phyloP scores from a whole-genome alignment of 169 alveolate species.

The Haemoproteus tartakovskyi region DNA sequence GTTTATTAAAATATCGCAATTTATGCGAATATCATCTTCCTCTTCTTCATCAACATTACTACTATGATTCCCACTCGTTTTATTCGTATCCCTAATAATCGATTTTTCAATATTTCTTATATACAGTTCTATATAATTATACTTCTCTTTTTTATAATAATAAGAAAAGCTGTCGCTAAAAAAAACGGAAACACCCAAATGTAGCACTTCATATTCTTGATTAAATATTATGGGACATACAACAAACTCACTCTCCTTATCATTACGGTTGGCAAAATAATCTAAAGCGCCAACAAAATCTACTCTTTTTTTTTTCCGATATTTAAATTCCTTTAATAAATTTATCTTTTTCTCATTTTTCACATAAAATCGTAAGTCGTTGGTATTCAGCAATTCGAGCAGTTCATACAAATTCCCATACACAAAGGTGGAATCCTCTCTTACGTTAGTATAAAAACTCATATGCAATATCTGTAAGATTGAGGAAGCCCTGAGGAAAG shows the following conservation, averaged over 20 bases:
- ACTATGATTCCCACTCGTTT: too few species aligned
- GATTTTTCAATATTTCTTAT: conserved; percentile 3
- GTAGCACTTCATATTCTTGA: conserved; percentile 32
- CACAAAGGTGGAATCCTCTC: conserved; percentile 41
- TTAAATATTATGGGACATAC: conserved; percentile 42
- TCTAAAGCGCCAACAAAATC: conserved; percentile 21
- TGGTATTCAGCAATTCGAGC: conserved; percentile 24
- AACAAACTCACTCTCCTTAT: conserved; percentile 33
- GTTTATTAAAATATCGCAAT: too few species aligned
- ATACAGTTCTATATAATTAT: conserved; percentile 36
- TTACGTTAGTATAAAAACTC: conserved; percentile 4
- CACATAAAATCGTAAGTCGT: conserved; percentile 28
- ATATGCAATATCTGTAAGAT: conserved; percentile 12
- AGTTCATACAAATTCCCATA: conserved; percentile 38
- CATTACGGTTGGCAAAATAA: conserved; percentile 25
- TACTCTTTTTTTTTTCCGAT: conserved; percentile 13
- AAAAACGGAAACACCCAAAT: conserved; percentile 44
- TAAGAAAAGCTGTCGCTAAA: conserved; percentile 22
- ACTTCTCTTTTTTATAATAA: conserved; percentile 22
- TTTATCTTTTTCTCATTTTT: conserved; percentile 59
- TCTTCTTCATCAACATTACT: too few species aligned
- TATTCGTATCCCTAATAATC: too few species aligned
- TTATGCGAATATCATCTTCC: too few species aligned
- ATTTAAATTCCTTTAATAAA: conserved; percentile 38
- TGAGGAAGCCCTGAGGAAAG: not conserved